Base-by-base conservation (phyloP, 1,284 basidiomycete genomes). In the Fomitopsis pinicola region DNA sequence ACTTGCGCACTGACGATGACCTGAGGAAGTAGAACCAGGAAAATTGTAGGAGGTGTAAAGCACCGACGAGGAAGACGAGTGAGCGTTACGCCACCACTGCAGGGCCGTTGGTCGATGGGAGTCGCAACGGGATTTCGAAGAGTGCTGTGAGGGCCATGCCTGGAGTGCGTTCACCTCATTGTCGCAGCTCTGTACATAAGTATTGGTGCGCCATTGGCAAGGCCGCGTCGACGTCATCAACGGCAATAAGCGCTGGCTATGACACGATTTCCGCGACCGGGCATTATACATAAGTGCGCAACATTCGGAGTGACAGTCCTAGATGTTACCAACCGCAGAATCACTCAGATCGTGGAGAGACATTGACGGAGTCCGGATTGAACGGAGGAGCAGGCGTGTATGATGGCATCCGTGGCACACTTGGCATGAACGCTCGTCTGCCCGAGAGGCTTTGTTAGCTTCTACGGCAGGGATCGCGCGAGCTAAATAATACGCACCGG, bases 361-460 rank as follows among this genome's bases (percentile, higher is more conserved):
- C 38, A 40, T 54, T 54, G 33, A 54, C 52, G 6, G 52, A 22
- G 33, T 35, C 6, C 3, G 52, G 52, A 26, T 19, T 40, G 35
- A 54, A 54, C 1, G 35, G 52, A 54, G 52, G 35, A 38, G 35
- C 52, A 40, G 35, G 52, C n/a, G 52, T 54, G n/a, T 54, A 54
- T 19, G 59, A 53, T 17, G 55, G 44, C 8, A 56, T 38, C n/a
- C 50, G 58, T 35, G 64, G 57, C 28, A 60, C 17, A 50, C 57
- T 60, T 7, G 81, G 75, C 75, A 84, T 74, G 67, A 85, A 84
- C 10, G 82, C 80, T 36, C 81, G 80, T 57, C 82, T 83, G 7
- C 7, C 46, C 17, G 57, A 58, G 38, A 55, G 35, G 17, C 17
- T 48, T n/a, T 60, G 62, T 55, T 26, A 46, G 30, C 10, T 15